These are phyloP conservation scores for Albatrellus ellisii DNA, from an alignment of 768 basidiomycete species.

Conservation along the genomic window DNA sequence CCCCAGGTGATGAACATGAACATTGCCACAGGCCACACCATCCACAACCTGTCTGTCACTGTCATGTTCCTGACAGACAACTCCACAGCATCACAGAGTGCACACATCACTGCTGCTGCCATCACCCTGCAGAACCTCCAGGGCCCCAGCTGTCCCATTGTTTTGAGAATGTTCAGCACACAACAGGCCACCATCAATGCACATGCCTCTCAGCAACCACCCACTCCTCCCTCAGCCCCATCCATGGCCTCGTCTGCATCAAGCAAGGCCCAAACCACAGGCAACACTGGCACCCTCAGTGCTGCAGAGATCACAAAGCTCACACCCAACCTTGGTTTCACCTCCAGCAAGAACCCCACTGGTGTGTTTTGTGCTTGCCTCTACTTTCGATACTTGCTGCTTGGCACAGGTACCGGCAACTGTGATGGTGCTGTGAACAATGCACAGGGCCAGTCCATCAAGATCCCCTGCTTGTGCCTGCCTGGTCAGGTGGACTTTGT, in stretches of 20 bases:
- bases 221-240: neutral
- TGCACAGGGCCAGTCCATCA: slow-evolving; percentile 21
- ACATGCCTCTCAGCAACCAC: too few species aligned
- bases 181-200: slow-evolving; percentile 9
- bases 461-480: slow-evolving; percentile 28
- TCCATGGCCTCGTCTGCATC: neutral
- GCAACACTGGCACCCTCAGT: neutral
- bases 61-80: slow-evolving; percentile 17
- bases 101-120: slow-evolving; percentile 15
- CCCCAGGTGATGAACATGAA: too few species aligned
- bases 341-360: slow-evolving; percentile 16
- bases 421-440: slow-evolving; percentile 24
- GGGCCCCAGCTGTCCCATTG: slow-evolving; percentile 17
- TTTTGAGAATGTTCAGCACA: slow-evolving; percentile 13
- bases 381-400: too few species aligned
- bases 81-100: slow-evolving; percentile 10
- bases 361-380: slow-evolving; percentile 2
- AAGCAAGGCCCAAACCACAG: neutral
- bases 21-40: slow-evolving; percentile 14
- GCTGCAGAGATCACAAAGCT: slow-evolving; percentile 6
- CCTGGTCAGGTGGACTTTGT: slow-evolving; percentile 21
- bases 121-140: slow-evolving; percentile 19
- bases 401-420: slow-evolving; percentile 22
- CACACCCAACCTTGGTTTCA: slow-evolving; percentile 16
- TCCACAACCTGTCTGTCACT: slow-evolving; percentile 16